Percentiles rank a stretch among this genome's conserved stretches.
These are phyloP conservation scores for Cladosporium sp. DNA, from an alignment of 2,329 filamentous ascomycete genomes.

Conservation along the genomic window DNA sequence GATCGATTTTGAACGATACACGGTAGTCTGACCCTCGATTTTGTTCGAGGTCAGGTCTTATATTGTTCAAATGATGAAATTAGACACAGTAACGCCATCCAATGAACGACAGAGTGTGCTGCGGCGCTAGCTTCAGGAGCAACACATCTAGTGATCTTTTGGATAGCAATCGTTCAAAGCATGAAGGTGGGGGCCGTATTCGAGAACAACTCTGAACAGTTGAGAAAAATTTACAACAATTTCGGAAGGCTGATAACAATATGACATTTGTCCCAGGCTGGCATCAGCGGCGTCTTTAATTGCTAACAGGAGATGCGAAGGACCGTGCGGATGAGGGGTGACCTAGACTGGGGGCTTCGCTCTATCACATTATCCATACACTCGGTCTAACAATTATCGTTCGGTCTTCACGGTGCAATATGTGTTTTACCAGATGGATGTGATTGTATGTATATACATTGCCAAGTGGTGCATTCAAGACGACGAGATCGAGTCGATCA, in stretches of 20 bases:
- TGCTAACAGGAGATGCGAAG: neutral
- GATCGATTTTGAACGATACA: neutral
- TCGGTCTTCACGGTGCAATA: neutral
- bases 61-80: no score
- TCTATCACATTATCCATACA: neutral
- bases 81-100: neutral
- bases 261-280: no score
- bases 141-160: neutral
- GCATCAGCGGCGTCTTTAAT: neutral
- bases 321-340: neutral
- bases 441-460: neutral
- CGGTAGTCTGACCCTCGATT: neutral
- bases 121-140: neutral
- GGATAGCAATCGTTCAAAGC: neutral
- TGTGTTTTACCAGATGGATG: neutral
- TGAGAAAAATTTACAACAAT: no score
- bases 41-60: neutral
- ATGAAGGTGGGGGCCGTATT: neutral
- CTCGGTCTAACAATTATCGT: neutral
- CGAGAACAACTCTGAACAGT: no score
- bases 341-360: neutral
- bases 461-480: no score
- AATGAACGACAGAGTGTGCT: neutral
- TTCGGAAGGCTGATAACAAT: no score
- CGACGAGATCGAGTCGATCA: conserved; percentile 6